Conservation (phyloP, 495 filamentous ascomycete species). For the Xylaria intraflava region DNA sequence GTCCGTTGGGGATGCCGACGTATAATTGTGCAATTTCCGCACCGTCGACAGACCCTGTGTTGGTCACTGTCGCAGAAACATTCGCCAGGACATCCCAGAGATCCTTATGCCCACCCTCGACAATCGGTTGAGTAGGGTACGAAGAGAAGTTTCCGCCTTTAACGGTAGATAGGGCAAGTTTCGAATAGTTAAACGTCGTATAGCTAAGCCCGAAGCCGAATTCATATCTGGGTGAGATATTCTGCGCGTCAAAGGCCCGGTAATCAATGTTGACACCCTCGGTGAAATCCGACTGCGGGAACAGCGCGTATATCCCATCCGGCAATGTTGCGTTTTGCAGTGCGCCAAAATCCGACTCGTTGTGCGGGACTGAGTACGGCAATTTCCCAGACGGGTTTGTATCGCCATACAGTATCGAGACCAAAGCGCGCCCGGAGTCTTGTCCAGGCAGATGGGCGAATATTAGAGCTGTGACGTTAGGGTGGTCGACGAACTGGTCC, state of each 20-base stretch:
- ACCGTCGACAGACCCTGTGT: slow-evolving; percentile 46
- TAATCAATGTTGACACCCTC: slow-evolving; percentile 65
- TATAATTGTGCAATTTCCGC: slow-evolving; percentile 61
- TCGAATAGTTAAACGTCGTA: slow-evolving; percentile 53
- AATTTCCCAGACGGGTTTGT: slow-evolving; percentile 53
- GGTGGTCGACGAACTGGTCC: slow-evolving; percentile 40
- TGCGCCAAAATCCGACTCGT: slow-evolving; percentile 54
- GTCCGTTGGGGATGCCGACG: slow-evolving; percentile 47
- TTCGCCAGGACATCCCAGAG: slow-evolving; percentile 53
- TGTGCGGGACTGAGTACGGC: slow-evolving; percentile 64
- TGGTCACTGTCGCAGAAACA: slow-evolving; percentile 47
- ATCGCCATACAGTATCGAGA: slow-evolving; percentile 46
- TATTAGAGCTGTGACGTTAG: slow-evolving; percentile 48
- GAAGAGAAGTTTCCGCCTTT: slow-evolving; percentile 20
- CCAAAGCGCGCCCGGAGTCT: slow-evolving; percentile 42
- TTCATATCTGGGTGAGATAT: slow-evolving; percentile 59
- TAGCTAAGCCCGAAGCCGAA: slow-evolving; percentile 71
- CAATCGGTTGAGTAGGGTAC: slow-evolving; percentile 35
- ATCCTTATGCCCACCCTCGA: slow-evolving; percentile 51
- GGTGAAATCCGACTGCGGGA: slow-evolving; percentile 57
- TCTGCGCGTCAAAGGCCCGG: slow-evolving; percentile 55
- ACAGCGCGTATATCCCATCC: slow-evolving; percentile 28
- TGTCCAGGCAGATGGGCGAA: slow-evolving; percentile 47
- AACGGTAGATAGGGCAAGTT: slow-evolving; percentile 29
- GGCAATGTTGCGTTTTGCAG: slow-evolving; percentile 29